Evolutionary conservation across 2,329 filamentous ascomycete genomes (phyloP).

Genomic region (Neonectria coccinea): DNA sequence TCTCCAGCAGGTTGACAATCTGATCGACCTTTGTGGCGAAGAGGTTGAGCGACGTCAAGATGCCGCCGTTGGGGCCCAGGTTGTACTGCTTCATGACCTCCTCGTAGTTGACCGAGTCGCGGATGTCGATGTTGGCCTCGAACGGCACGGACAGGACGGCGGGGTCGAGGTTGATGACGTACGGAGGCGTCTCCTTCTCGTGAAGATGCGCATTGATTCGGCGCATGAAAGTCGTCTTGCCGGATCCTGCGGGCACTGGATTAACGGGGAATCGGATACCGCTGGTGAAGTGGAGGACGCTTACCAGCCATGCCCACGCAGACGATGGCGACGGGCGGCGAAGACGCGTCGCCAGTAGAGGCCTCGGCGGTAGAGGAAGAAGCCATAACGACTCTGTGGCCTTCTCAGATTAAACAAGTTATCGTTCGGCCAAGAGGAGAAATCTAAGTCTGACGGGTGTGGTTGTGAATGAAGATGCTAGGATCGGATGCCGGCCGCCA

Average conservation of each 20-base stretch:
- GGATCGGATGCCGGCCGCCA: constrained; percentile 34
- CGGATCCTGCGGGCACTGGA: constrained; percentile 71
- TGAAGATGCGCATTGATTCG: constrained; percentile 95
- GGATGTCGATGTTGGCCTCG: constrained; percentile 97
- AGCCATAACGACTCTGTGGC: constrained; percentile 45
- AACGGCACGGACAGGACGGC: constrained; percentile 94
- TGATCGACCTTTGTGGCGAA: constrained; percentile 99
- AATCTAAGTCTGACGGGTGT: constrained; percentile 4
- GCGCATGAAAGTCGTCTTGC: constrained; percentile 99
- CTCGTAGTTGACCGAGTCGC: constrained; percentile 98
- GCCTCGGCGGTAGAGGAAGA: constrained; percentile 48
- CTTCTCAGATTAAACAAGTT: not conserved
- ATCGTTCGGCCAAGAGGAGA: not conserved
- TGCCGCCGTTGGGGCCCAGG: constrained; percentile 95
- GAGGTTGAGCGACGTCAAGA: constrained; percentile 93
- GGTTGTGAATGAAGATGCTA: constrained; percentile 34
- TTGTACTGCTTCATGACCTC: constrained; percentile 99
- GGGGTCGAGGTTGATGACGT: constrained; percentile 97
- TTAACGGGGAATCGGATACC: constrained; percentile 13
- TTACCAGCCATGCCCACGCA: constrained; percentile 96
- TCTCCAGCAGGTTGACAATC: constrained; percentile 89
- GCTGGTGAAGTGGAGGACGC: constrained; percentile 33
- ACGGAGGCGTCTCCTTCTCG: constrained; percentile 81
- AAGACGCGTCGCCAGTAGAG: constrained; percentile 41
- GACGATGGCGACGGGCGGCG: constrained; percentile 81